Base-by-base conservation (phyloP, 768 basidiomycete genomes). In the Tubosaeta brunneosetosa region DNA sequence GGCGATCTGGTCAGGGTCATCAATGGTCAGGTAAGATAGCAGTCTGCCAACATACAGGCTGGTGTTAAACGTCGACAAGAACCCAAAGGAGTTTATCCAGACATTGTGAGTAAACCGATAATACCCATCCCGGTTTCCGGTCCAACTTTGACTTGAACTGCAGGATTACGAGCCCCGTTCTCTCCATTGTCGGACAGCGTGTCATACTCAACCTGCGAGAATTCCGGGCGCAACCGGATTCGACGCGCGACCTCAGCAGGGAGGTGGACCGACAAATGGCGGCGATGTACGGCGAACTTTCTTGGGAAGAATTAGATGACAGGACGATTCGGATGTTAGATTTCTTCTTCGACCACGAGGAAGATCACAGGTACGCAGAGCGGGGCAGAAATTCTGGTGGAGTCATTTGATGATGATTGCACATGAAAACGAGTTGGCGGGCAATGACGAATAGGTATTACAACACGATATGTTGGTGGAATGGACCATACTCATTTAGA, bases 11-110 rank as follows among this genome's bases (percentile, higher is more conserved):
- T n/a, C 37, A 63, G 62, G 62, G 49, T 14, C 2, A 10, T 36
- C 9, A 54, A n/a, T 12, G 25, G 37, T 9, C 12, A 3, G 50
- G 61, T 65, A 43, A 49, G 61, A 33, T 33, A 36, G 6, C 44
- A 11, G 4, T 7, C 19, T 19, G 33, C 32, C 19, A 6, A 25
- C n/a, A 17, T 17, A 2, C 12, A 49, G 17, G 29, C 33, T 29
- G 26, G 44, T 37, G n/a, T 9, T n/a, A 19, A 11, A 2, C n/a
- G 29, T 19, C 12, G 13, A 27, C 31, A 22, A 51, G 50, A 38
- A 46, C 17, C 44, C 50, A 16, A 48, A 33, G 10, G 17, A 26
- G 7, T n/a, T 42, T 17, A 42, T 50, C 22, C 49, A 43, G n/a
- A n/a, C 31, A 22, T 4, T 34, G 49, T 50, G 11, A 34, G 49